Evolutionary conservation across 2,329 filamentous ascomycete species (phyloP), one percentile per base, ranked within the genome.

Genomic region (Alternaria rosae): DNA sequence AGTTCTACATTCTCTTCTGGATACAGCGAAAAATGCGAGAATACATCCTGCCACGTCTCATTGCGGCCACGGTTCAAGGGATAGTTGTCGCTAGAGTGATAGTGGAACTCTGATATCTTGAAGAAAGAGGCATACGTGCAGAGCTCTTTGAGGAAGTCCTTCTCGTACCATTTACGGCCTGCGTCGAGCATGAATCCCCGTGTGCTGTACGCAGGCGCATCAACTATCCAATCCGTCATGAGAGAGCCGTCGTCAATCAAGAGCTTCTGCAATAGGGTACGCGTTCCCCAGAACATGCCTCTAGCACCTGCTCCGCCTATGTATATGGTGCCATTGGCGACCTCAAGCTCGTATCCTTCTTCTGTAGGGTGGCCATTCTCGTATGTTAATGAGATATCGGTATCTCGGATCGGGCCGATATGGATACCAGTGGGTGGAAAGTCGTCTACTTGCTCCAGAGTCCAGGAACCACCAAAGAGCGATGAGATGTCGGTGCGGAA

Each of bases 21-120:
- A 6, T 72, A 77, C 0, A 83, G 76, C 2, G 79, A 81, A 59
- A 83, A 83, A 45, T 82, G 80, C 0, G 81, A 81, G 63, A 83
- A 85, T 8, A 85, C 80, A 5, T 82, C 63, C 25, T 76, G 66
- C 81, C 82, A 84, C 0, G 82, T 82, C 43, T 80, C 79, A 53
- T 84, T 84, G 50, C 71, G 79, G 1, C 82, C 82, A 8, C 82
- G 78, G 59, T 82, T 84, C 43, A 85, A 65, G 0, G 82, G 82
- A 61, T 83, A 83, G 62, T 85, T 84, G 71, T 85, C 83, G 68
- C 81, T 83, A 7, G 81, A 79, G 64, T 85, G 83, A 64, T 84
- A 83, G 58, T 85, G 83, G 52, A 85, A 84, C 64, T 84, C 82
- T 12, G 78, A 81, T 68, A 84, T 76, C 69, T 83, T 85, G 75